Base-by-base conservation (phyloP, 805 yeast genomes). In the Brettanomyces custersianus region DNA sequence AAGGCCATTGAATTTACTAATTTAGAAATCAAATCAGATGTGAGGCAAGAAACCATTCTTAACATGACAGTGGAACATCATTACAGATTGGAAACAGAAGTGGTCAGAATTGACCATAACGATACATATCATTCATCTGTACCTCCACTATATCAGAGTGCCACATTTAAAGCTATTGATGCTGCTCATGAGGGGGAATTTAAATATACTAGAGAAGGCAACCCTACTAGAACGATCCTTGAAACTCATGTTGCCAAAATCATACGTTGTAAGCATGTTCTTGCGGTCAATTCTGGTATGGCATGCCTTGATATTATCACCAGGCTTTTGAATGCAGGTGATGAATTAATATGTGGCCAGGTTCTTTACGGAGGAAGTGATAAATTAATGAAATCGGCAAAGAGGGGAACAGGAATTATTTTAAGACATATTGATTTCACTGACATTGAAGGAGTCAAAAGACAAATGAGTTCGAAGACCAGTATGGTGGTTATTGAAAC, bases 301-400 rank as follows among this genome's bases (percentile, higher is more conserved):
- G 81, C 94, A 3, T 86, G 94, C 37, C 65, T 85, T 43, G 96
- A 88, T 54, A 36, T 44, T 4, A 88, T 86, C 24, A 70, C 83
- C 28, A 70, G 94, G 31, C 62, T 82, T 35, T 66, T 87, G 42
- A 63, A 59, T 36, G 90, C 95, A 2, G 87, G 88, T n/a, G 94
- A 83, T 53, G 86, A 84, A 56, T 87, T 88, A 23, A 74, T 88
- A 46, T 95, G 96, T 4, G 97, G 97, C 35, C 92, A 83, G 55
- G 97, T 88, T 54, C 70, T 88, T 43, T 88, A 88, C 54, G 96
- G 97, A 36, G 97, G 97, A 22, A 80, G 95, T 24, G 83, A 88
- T 58, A 70, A 96, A 48, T 68, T 88, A 45, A 70, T 88, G 47
- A 81, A 84, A 10, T 83, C 77, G 51, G 60, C 84, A 48, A 64